These are phyloP conservation scores for Coemansia sp. DNA, from an alignment of 192 early-diverging fungal genomes.

Conservation along the genomic window DNA sequence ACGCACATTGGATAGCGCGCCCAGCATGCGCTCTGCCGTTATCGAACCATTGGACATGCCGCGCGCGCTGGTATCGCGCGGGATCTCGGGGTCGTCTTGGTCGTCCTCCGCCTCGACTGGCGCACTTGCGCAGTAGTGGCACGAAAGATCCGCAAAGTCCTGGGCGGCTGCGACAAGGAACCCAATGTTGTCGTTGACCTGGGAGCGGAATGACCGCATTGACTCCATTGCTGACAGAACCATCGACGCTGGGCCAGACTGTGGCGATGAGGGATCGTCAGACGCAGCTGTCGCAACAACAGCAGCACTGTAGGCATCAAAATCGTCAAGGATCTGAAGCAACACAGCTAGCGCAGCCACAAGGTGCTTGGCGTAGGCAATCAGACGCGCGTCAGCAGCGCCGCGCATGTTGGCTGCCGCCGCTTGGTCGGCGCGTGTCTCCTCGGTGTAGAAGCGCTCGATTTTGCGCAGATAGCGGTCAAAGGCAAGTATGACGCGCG, in stretches of 20 bases:
- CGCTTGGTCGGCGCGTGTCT: slow-evolving; percentile 14
- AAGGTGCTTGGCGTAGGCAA: slow-evolving; percentile 50
- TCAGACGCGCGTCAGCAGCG: slow-evolving; percentile 40
- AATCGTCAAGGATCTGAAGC: slow-evolving; percentile 53
- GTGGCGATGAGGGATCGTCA: slow-evolving; percentile 31
- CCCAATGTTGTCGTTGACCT: slow-evolving; percentile 46
- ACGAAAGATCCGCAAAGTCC: slow-evolving; percentile 46
- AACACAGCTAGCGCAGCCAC: slow-evolving; percentile 48
- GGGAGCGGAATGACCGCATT: slow-evolving; percentile 30
- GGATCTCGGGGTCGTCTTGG: slow-evolving; percentile 36
- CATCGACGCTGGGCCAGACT: slow-evolving; percentile 30
- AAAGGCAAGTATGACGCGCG: slow-evolving; percentile 49
- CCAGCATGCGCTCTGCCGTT: slow-evolving; percentile 25
- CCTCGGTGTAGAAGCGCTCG: slow-evolving; percentile 43
- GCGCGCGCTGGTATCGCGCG: slow-evolving; percentile 10
- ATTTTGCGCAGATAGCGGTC: slow-evolving; percentile 52
- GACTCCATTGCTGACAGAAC: slow-evolving; percentile 26
- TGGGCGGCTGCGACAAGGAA: slow-evolving; percentile 46
- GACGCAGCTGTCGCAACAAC: slow-evolving; percentile 27
- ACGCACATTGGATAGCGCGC: slow-evolving; percentile 22
- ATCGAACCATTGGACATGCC: not conserved
- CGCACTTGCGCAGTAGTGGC: slow-evolving; percentile 10
- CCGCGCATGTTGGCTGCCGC: slow-evolving; percentile 25
- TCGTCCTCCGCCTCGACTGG: slow-evolving; percentile 19
- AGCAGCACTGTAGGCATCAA: slow-evolving; percentile 43